A percentile compares a stretch with the other conserved stretches of the same genome.
Evolutionary conservation across 768 basidiomycete genomes (phyloP).

Genomic region (Boletus barrowsii): DNA sequence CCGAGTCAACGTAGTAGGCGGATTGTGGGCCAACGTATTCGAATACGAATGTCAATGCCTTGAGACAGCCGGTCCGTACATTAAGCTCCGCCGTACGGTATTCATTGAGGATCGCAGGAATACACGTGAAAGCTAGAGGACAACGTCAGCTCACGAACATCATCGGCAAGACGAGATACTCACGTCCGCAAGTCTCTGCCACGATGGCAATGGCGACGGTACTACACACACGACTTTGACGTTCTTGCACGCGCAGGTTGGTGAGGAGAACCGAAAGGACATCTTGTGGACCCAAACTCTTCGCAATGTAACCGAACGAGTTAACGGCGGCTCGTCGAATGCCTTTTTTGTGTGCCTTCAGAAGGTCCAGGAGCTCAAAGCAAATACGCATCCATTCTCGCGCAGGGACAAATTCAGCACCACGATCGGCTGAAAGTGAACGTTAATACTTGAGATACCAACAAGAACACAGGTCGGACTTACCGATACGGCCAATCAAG

Average conservation of each 20-base stretch:
- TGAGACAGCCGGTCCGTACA: constrained; percentile 97
- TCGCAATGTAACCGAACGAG: constrained; percentile 99
- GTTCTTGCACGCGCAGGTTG: constrained; percentile 96
- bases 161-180: constrained; percentile 16
- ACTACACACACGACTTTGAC: constrained; percentile 97
- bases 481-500: constrained; percentile 93
- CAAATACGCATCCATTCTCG: constrained; percentile 99
- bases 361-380: constrained; percentile 92
- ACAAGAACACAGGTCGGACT: constrained; percentile 1
- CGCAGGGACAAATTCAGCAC: constrained; percentile 97
- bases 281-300: constrained; percentile 98
- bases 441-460: constrained; percentile 2
- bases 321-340: constrained; percentile 99
- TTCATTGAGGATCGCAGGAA: constrained; percentile 97
- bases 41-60: constrained; percentile 97
- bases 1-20: constrained; percentile 94
- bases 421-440: constrained; percentile 75
- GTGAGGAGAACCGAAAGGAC: constrained; percentile 94
- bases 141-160: constrained; percentile 6
- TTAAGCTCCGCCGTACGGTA: constrained; percentile 98
- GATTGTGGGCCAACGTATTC: constrained; percentile 98
- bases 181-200: constrained; percentile 85
- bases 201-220: constrained; percentile 98
- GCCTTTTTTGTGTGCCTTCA: constrained; percentile 99
- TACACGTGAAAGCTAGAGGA: constrained; percentile 85